Evolutionary conservation across 2,329 filamentous ascomycete species (phyloP).

Genomic region (Dactylellina haptotyla): DNA sequence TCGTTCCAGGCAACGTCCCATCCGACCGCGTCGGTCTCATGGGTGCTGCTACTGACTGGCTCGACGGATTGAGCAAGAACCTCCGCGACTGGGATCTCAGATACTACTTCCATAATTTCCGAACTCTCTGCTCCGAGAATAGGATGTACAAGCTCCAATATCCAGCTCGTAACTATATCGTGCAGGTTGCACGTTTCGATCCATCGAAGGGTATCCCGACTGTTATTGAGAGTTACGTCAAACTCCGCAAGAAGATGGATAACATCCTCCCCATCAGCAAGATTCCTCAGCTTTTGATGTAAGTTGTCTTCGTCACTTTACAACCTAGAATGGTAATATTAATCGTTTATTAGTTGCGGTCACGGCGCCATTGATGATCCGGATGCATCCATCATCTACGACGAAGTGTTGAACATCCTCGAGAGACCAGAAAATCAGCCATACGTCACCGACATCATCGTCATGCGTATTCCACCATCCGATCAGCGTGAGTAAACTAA

Average conservation of each 20-base stretch:
- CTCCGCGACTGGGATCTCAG: conserved; percentile 75
- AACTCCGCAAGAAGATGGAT: conserved; percentile 73
- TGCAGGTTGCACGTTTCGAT: conserved; percentile 84
- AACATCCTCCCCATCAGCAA: conserved; percentile 65
- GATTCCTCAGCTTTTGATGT: conserved; percentile 77
- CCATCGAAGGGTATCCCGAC: conserved; percentile 84
- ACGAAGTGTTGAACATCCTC: conserved; percentile 75
- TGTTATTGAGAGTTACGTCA: conserved; percentile 78
- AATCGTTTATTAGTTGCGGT: conserved; percentile 65
- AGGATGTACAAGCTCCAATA: conserved; percentile 70
- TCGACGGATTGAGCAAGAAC: conserved; percentile 82
- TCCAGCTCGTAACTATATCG: conserved; percentile 75
- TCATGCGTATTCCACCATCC: conserved; percentile 79
- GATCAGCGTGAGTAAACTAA: conserved; percentile 69
- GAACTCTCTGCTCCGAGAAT: conserved; percentile 69
- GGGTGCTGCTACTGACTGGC: conserved; percentile 84
- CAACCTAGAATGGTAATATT: conserved; percentile 17
- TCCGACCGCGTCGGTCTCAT: conserved; percentile 76
- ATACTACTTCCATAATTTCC: conserved; percentile 81
- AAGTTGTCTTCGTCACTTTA: conserved; percentile 56
- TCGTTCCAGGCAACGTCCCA: conserved; percentile 76
- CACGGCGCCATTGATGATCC: conserved; percentile 85
- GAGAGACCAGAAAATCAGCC: conserved; percentile 70
- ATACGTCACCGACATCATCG: conserved; percentile 73
- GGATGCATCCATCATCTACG: conserved; percentile 76